Base-by-base conservation (phyloP, 73 alveolate species). In the Effrenium voratum region DNA sequence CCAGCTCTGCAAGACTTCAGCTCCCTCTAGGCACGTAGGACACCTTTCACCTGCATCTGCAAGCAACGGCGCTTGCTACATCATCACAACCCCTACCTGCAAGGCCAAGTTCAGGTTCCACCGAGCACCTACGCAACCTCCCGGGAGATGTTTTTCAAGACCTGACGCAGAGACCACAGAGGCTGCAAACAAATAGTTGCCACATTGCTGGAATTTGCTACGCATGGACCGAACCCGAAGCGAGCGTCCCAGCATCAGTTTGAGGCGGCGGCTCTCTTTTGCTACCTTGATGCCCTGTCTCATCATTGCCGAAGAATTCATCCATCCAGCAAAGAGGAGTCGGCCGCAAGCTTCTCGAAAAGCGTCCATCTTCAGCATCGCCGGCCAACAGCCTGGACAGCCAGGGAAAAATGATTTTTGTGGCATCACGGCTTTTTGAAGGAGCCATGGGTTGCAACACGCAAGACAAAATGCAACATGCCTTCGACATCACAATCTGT, bases 91-190 rank as follows among this genome's bases (percentile, higher is more conserved):
- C 10, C 83, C 63, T 32, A 59, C 91, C 91, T 81, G 91, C 50
- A 49, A 15, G 45, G 91, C 91, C 91, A 81, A 47, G n/a, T 81
- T 81, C 49, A 47, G n/a, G 46, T 81, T 70, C 91, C 91, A 81
- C 0, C 73, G 91, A 30, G 91, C 91, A 45, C 34, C 66, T 28
- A n/a, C 73, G 13, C 43, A 45, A 6, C 91, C 91, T 28, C 72
- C 91, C 13, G 91, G 91, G 5, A 81, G 73, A 81, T 81, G 72
- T 47, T 41, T 12, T 43, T 45, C 91, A n/a, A 81, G n/a, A 47
- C 91, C 91, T 81, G 2, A 15, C 63, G 30, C 16, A 80, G 59
- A 30, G 47, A n/a, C 50, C 19, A 46, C 46, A 28, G 45, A 22
- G 49, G 26, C 2, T 45, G 12, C 22, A 40, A 76, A 44, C 63